phyloP scores from a whole-genome alignment of 306 rosid species.

The Castanopsis chinensis region DNA sequence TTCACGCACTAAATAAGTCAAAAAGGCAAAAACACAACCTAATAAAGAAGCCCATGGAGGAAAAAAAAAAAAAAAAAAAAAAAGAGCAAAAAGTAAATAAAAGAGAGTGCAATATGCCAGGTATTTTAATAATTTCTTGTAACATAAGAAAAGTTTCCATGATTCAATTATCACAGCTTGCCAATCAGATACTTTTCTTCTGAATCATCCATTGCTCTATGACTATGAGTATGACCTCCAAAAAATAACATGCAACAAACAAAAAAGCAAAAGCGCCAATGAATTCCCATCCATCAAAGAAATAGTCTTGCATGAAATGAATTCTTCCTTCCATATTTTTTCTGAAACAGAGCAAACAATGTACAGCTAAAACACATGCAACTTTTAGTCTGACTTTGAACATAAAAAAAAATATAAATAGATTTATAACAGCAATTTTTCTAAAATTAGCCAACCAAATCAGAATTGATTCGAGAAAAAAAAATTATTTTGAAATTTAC shows the following conservation, averaged over 20 bases:
- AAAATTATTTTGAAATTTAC: background rate
- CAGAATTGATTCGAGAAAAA: background rate
- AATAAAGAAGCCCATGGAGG: too few relatives aligned
- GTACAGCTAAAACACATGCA: background rate
- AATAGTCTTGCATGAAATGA: background rate
- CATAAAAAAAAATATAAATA: background rate
- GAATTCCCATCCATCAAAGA: conserved; percentile 1
- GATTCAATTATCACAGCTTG: conserved; percentile 29
- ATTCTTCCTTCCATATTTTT: too few relatives aligned
- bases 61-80: too few relatives aligned
- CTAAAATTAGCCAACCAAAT: conserved; percentile 1
- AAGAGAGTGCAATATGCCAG: conserved; percentile 7
- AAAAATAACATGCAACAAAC: background rate
- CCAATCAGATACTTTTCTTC: conserved; percentile 33
- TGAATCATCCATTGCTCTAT: conserved; percentile 19
- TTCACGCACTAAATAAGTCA: conserved; percentile 3
- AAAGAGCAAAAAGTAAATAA: conserved; percentile 2
- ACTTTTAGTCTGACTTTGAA: background rate
- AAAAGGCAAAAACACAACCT: background rate
- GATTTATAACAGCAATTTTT: conserved; percentile 16
- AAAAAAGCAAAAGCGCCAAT: background rate
- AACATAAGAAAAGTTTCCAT: conserved; percentile 47
- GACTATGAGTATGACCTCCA: background rate
- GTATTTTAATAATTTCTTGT: conserved; percentile 45
- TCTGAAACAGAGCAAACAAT: conserved; percentile 3